phyloP scores from a whole-genome alignment of 1,139 yeast genomes.

The Kazachstania sp. region DNA sequence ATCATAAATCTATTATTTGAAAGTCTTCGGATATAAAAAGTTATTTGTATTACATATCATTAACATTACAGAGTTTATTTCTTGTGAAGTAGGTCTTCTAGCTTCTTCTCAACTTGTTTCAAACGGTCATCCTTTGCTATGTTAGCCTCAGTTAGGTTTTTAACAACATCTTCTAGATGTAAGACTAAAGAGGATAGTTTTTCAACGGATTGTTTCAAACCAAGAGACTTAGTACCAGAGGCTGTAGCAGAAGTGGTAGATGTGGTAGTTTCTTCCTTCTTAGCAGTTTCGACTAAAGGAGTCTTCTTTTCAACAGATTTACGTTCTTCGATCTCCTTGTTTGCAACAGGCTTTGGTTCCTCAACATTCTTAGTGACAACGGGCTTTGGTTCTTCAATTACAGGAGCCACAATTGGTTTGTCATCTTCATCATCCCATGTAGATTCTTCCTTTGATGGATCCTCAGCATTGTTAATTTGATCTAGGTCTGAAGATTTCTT shows the following conservation, averaged over 20 bases:
- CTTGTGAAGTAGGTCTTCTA: conserved; percentile 32
- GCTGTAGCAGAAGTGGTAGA: conserved; percentile 17
- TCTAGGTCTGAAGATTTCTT: conserved; percentile 44
- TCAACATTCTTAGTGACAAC: not conserved
- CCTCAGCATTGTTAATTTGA: conserved; percentile 33
- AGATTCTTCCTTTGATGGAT: conserved; percentile 30
- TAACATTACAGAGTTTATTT: not conserved
- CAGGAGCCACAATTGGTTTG: conserved; percentile 8
- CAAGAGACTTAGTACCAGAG: conserved; percentile 36
- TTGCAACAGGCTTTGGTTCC: conserved; percentile 1
- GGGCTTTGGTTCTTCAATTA: conserved; percentile 1
- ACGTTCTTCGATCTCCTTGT: not conserved
- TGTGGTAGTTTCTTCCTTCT: conserved; percentile 13
- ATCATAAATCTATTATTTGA: no score
- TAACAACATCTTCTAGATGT: conserved; percentile 47
- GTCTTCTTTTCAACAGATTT: conserved; percentile 8
- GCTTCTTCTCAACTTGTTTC: conserved; percentile 36
- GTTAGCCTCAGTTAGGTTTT: conserved; percentile 44
- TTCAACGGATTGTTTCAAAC: conserved; percentile 63
- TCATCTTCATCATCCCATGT: conserved; percentile 35
- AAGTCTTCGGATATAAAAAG: no score
- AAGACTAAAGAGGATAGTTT: conserved; percentile 50
- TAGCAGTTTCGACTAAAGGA: conserved; percentile 23
- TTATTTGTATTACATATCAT: not conserved
- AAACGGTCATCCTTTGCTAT: conserved; percentile 57